Evolutionary conservation across 139 green algal species (phyloP), one percentile per base, ranked within the genome.

Genomic region (Picochlorum sp.): DNA sequence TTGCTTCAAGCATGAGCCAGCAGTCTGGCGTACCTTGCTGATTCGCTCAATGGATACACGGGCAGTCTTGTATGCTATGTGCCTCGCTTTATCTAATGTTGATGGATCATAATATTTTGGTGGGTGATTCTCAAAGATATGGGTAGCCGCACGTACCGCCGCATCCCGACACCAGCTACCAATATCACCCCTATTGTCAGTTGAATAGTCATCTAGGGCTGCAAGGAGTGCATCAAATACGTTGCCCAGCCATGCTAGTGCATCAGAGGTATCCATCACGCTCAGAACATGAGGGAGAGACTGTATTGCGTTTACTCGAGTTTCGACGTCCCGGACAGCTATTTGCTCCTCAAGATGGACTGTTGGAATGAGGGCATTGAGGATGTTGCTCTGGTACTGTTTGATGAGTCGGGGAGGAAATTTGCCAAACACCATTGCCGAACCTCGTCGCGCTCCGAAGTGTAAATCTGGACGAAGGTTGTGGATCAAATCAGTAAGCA

Each of bases 171-270:
- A 88, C 87, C 88, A 96, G 68, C 82, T 92, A 24, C 94, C 94
- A 47, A 98, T 88, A 60, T 99, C 94, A 0, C 94, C 94, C 6
- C 90, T 78, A 68, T 95, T 91, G 79, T 99, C 94, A 7, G 79
- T 85, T 44, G 76, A 86, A 78, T 97, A 99, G 66, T 99, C 94
- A 14, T 82, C 72, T 62, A 95, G 56, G 3, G 76, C 77, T 11
- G 37, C 47, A 52, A 91, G 60, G 56, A 98, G 37, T 26, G 55
- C 14, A 16, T 24, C 16, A 9, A 63, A 32, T 16, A 45, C 62
- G 0, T 28, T 18, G 23, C 62, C 26, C 26, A 61, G 51, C 6
- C 23, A 44, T 6, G 34, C 34, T 13, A 47, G 5, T 51, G 38
- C 16, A 54, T 45, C 23, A 47, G 54, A 49, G 21, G 54, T 20